phyloP scores from a whole-genome alignment of 768 basidiomycete species.

The Trametes elegans region DNA sequence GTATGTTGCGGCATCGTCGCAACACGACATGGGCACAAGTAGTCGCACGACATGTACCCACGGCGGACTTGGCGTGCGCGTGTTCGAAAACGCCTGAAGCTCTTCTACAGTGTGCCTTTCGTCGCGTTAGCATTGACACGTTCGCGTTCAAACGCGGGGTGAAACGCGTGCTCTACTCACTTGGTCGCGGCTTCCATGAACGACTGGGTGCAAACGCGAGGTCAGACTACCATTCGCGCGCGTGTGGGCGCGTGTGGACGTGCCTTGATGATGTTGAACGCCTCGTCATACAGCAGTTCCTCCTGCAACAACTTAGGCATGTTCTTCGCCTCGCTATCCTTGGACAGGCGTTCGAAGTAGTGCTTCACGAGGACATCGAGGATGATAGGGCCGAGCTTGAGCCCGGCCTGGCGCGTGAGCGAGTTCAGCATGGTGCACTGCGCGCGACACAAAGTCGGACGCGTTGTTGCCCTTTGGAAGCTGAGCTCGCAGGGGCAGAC shows the following conservation, averaged over 20 bases:
- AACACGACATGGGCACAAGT: slow-evolving; percentile 69
- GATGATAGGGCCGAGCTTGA: slow-evolving; percentile 69
- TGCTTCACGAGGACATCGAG: slow-evolving; percentile 82
- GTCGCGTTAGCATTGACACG: neutral
- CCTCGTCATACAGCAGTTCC: slow-evolving; percentile 80
- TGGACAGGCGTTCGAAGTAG: slow-evolving; percentile 63
- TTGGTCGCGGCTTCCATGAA: slow-evolving; percentile 72
- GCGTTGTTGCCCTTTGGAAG: neutral
- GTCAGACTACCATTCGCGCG: neutral
- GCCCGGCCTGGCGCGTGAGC: slow-evolving; percentile 58
- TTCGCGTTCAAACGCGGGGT: neutral
- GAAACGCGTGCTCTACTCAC: slow-evolving; percentile 38
- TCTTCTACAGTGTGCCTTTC: slow-evolving; percentile 82
- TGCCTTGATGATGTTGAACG: slow-evolving; percentile 74
- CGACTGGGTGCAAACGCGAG: slow-evolving; percentile 37
- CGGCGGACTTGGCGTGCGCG: slow-evolving; percentile 80
- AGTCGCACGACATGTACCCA: slow-evolving; percentile 75
- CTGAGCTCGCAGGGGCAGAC: neutral
- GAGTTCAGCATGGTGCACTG: slow-evolving; percentile 39
- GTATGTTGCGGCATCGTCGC: slow-evolving; percentile 69
- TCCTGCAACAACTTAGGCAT: slow-evolving; percentile 58
- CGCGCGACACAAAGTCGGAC: neutral
- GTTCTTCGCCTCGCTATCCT: slow-evolving; percentile 36
- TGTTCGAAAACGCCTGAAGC: slow-evolving; percentile 77
- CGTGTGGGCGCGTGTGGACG: slow-evolving; percentile 12